Percentiles rank a stretch among this genome's conserved stretches.
These are phyloP conservation scores for Iris pallida DNA, from an alignment of 116 monocot species.

Conservation along the genomic window DNA sequence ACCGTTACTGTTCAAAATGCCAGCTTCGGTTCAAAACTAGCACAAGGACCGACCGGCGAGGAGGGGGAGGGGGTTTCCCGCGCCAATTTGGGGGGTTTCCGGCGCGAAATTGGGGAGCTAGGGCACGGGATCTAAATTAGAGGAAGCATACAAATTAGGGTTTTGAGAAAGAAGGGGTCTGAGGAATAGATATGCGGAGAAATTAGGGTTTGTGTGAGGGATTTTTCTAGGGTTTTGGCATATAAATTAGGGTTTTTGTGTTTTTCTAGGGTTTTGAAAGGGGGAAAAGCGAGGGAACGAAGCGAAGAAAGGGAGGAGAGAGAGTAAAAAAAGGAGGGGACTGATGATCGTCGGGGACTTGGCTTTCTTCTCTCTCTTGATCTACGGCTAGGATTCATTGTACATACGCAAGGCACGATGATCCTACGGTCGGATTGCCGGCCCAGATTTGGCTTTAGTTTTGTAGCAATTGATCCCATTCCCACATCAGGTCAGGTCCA, in stretches of 20 bases:
- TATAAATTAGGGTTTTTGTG: background rate
- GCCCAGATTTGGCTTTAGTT: too few species aligned
- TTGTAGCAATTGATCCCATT: too few species aligned
- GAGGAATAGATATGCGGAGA: background rate
- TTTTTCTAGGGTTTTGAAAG: constrained; percentile 35
- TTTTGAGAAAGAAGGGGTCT: constrained; percentile 5
- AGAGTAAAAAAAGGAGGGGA: background rate
- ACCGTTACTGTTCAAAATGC: constrained; percentile 13
- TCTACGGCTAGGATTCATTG: too few species aligned
- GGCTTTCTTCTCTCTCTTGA: background rate
- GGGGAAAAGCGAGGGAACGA: constrained; percentile 15
- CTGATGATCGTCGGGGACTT: background rate
- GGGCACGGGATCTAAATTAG: constrained; percentile 7
- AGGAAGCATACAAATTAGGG: background rate
- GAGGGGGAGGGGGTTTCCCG: background rate
- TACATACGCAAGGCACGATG: too few species aligned
- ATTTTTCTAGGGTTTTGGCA: constrained; percentile 7
- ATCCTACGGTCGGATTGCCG: too few species aligned
- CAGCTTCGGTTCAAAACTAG: background rate
- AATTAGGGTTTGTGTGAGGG: background rate
- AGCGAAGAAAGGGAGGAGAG: background rate
- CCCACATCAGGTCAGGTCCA: too few species aligned
- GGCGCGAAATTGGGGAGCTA: constrained; percentile 3
- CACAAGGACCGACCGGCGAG: background rate
- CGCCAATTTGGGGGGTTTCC: background rate